phyloP scores from a whole-genome alignment of 2,329 filamentous ascomycete species.

The Penicillium sp. region DNA sequence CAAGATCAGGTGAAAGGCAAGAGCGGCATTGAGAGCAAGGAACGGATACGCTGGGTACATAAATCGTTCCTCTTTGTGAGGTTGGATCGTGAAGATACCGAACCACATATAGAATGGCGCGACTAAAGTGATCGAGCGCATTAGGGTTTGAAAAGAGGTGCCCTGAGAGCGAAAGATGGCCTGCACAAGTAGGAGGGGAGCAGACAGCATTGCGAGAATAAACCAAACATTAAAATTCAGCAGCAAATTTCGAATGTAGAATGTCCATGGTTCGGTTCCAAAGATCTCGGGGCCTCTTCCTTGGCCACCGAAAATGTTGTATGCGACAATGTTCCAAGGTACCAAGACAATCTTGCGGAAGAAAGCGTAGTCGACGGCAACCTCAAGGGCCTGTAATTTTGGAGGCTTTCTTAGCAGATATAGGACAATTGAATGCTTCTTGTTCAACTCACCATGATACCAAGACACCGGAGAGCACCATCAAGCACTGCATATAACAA shows the following conservation, averaged over 20 bases:
- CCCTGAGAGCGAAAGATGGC: constrained; percentile 65
- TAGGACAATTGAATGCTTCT: neutral
- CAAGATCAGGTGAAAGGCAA: constrained; percentile 80
- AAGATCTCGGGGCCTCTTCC: constrained; percentile 87
- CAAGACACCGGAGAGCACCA: constrained; percentile 67
- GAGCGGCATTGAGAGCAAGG: constrained; percentile 82
- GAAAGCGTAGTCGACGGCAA: constrained; percentile 77
- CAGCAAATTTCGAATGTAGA: constrained; percentile 87
- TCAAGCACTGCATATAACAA: constrained; percentile 65
- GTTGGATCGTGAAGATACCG: constrained; percentile 84
- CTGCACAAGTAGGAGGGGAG: constrained; percentile 76
- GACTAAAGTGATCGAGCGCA: constrained; percentile 77
- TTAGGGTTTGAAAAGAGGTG: constrained; percentile 67
- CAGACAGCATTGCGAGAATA: constrained; percentile 71
- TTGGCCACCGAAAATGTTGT: constrained; percentile 85
- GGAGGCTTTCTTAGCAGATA: constrained; percentile 32
- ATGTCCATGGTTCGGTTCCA: constrained; percentile 94
- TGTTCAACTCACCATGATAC: constrained; percentile 66
- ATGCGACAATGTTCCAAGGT: constrained; percentile 89
- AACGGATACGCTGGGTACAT: constrained; percentile 98
- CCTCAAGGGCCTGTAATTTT: constrained; percentile 63
- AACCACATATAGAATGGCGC: constrained; percentile 95
- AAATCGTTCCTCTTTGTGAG: constrained; percentile 97
- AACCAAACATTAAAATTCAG: constrained; percentile 98
- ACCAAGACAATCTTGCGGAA: constrained; percentile 79